These are phyloP conservation scores for Goniomonas avonlea DNA, from an alignment of 78 protist species.

Conservation along the genomic window DNA sequence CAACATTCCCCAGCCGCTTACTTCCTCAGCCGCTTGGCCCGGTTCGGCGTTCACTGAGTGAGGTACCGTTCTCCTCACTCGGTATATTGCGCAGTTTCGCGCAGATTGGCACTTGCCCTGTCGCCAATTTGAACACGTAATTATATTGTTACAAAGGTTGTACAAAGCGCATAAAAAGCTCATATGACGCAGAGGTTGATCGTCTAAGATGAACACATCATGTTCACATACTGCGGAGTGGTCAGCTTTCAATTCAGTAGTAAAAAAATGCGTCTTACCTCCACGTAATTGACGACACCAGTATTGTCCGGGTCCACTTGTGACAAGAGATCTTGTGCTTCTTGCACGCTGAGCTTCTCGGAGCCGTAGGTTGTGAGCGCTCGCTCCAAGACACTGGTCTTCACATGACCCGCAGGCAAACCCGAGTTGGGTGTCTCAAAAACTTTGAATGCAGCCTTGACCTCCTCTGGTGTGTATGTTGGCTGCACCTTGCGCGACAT, in stretches of 20 bases:
- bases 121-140: too few relatives aligned
- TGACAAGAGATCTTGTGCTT: slow-evolving; percentile 25
- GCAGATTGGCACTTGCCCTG: too few relatives aligned
- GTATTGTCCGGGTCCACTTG: slow-evolving; percentile 29
- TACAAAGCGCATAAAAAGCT: too few relatives aligned
- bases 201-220: slow-evolving; percentile 25
- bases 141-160: too few relatives aligned
- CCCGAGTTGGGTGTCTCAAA: slow-evolving; percentile 16
- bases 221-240: slow-evolving; percentile 25
- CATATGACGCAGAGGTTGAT: too few relatives aligned
- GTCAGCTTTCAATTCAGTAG: too few relatives aligned
- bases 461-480: slow-evolving; percentile 33
- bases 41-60: too few relatives aligned
- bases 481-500: slow-evolving; percentile 36
- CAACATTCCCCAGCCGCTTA: slow-evolving; percentile 24
- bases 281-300: slow-evolving; percentile 25
- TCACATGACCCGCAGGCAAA: neutral
- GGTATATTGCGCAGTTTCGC: too few relatives aligned
- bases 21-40: too few relatives aligned
- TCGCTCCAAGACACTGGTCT: neutral
- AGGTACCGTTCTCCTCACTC: too few relatives aligned
- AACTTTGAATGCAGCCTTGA: slow-evolving; percentile 37
- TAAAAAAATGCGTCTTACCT: too few relatives aligned
- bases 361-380: slow-evolving; percentile 37
- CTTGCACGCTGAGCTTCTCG: neutral